Conservation (phyloP, 805 yeast species). For the Spathaspora boniae region DNA sequence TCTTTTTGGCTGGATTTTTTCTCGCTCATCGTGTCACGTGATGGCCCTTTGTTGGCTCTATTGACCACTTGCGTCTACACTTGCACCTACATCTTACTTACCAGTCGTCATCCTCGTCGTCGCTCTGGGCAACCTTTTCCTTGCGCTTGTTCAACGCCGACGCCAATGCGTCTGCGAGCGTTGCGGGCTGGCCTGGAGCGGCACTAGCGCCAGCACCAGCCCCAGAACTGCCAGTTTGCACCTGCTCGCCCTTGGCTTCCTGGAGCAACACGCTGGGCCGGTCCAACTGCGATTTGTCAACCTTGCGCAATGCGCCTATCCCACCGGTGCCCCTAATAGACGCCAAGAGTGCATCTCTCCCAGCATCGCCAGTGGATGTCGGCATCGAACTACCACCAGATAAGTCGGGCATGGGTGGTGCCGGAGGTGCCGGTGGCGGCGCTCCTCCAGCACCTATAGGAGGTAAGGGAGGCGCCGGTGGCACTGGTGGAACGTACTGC, state of each 20-base stretch:
- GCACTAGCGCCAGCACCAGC: conserved; percentile 25
- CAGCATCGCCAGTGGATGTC: conserved; percentile 39
- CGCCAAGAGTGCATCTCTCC: conserved; percentile 78
- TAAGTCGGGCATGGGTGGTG: conserved; percentile 13
- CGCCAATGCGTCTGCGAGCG: conserved; percentile 82
- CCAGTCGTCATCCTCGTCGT: conserved; percentile 73
- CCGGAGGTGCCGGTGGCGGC: conserved; percentile 28
- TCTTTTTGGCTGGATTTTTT: not conserved
- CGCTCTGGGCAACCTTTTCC: conserved; percentile 74
- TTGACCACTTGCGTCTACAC: not conserved
- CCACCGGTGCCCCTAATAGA: conserved; percentile 87
- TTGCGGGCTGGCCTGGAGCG: conserved; percentile 49
- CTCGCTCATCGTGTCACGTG: not conserved
- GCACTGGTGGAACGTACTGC: conserved; percentile 28
- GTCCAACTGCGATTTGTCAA: conserved; percentile 81
- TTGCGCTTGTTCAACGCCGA: conserved; percentile 83
- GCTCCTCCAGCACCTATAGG: conserved; percentile 20
- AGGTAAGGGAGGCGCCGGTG: conserved; percentile 42
- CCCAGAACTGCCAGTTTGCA: conserved; percentile 29
- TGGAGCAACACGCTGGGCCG: conserved; percentile 69
- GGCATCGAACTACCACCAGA: conserved; percentile 7
- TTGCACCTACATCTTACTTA: conserved; percentile 9
- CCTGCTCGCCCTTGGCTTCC: conserved; percentile 66
- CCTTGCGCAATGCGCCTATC: conserved; percentile 62
- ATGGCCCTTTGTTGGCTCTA: not conserved